These are phyloP conservation scores for Geranium brycei DNA, from an alignment of 345 rosid genomes.

Conservation along the genomic window DNA sequence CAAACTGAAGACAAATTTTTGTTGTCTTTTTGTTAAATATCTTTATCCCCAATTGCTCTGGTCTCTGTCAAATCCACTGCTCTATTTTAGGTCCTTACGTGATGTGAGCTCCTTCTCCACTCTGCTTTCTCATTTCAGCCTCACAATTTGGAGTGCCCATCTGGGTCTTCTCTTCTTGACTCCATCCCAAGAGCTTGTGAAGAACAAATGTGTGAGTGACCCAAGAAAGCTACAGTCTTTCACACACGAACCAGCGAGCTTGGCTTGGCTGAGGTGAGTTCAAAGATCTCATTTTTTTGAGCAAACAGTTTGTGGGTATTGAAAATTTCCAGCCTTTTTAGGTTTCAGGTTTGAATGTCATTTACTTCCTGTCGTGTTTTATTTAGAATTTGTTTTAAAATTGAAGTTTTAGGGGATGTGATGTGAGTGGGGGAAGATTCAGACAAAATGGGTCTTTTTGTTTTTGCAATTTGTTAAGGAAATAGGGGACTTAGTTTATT, in stretches of 20 bases:
- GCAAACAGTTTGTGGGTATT: background rate
- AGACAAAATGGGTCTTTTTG: conserved; percentile 19
- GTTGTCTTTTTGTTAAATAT: background rate
- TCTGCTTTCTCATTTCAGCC: conserved; percentile 11
- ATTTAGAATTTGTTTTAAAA: too few species aligned
- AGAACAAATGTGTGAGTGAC: background rate
- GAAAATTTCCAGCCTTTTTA: background rate
- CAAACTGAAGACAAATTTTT: background rate
- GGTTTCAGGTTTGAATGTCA: conserved; percentile 10
- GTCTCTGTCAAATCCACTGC: background rate
- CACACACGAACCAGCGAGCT: background rate
- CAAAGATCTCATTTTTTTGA: background rate
- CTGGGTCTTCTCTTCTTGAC: conserved; percentile 9
- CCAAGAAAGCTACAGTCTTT: background rate
- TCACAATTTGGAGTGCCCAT: background rate
- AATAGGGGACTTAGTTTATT: too few species aligned
- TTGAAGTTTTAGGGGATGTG: background rate
- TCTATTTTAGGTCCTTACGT: conserved; percentile 6
- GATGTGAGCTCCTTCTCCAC: conserved; percentile 2
- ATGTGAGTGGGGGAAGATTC: conserved; percentile 25
- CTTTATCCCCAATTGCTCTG: conserved; percentile 3
- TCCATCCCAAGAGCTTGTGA: conserved; percentile 4
- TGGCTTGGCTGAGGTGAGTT: background rate
- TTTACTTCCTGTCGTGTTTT: conserved; percentile 7
- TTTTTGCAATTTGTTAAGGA: background rate